Base-by-base conservation (phyloP, 192 early-diverging fungal genomes). In the Diversispora epigaea region DNA sequence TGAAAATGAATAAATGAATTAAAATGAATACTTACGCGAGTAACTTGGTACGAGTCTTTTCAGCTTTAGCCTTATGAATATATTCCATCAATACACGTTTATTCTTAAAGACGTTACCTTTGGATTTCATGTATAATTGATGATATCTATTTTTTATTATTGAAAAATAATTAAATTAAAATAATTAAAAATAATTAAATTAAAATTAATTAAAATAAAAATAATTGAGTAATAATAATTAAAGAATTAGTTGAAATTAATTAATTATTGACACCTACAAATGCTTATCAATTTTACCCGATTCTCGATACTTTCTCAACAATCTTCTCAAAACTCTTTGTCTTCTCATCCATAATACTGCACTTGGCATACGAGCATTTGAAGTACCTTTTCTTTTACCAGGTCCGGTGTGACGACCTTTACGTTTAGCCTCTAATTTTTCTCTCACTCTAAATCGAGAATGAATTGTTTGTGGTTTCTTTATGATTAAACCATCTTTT, bases 101-200 rank as follows among this genome's bases (percentile, higher is more conserved):
- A 94, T 96, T 98, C 93, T 98, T 98, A 90, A 98, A 98, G 72
- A 94, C 94, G 87, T 96, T 97, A 96, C 96, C 96, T 94, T 98
- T 98, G 73, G 95, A 88, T 91, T 96, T 97, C 82, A 96, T 83
- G 91, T 98, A 98, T 79, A 98, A 89, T 80, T 87, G 84, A 87
- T 96, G 96, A 92, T 97, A 95, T 76, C 79, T 83, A 32, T 32
- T 32, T 32, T 32, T 32, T 32, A 32, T 32, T 32, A 32, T 32
- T 32, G 0, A 32, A 32, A 32, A 32, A 32, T 32, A 32, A 32
- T 32, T 32, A 32, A 32, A n/a, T n/a, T n/a, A n/a, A 43, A 25
- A 56, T 17, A n/a, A n/a, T 32, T 32, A 32, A 32, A 32, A 32
- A 32, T 32, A 32, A 32, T 32, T 32, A 32, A 32, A n/a, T n/a